Evolutionary conservation across 176 grass and related monocot genomes (phyloP).

Genomic region (Oryza meyeriana): DNA sequence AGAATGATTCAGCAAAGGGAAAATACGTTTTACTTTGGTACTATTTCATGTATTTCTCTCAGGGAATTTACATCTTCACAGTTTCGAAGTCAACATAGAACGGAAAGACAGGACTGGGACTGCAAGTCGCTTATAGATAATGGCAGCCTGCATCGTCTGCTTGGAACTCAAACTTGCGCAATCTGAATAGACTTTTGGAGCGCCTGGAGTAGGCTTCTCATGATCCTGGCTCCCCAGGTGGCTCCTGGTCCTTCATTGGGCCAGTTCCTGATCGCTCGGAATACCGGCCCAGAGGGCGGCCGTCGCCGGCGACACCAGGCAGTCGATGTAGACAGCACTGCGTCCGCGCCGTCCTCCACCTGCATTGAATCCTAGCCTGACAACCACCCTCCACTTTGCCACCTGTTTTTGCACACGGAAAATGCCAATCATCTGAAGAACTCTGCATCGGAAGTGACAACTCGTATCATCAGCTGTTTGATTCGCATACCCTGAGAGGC

Average conservation of each 20-base stretch:
- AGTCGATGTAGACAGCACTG: constrained; percentile 83
- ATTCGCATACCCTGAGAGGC: constrained; percentile 66
- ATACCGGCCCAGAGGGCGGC: constrained; percentile 50
- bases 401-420: constrained; percentile 49
- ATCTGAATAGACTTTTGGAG: constrained; percentile 70
- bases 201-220: constrained; percentile 81
- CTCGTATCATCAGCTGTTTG: not conserved
- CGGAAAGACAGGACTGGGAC: not conserved
- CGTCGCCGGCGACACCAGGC: constrained; percentile 57
- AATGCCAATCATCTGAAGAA: not conserved
- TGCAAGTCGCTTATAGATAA: not conserved
- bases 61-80: not conserved
- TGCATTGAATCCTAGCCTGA: constrained; percentile 66
- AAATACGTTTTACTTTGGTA: not conserved
- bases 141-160: not conserved
- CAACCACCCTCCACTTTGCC: constrained; percentile 70
- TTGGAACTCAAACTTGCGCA: constrained; percentile 42
- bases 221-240: constrained; percentile 84
- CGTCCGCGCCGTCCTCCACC: constrained; percentile 52
- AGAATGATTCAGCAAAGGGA: constrained; percentile 23
- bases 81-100: not conserved
- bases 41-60: not conserved
- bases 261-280: constrained; percentile 78
- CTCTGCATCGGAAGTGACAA: not conserved
- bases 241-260: constrained; percentile 54